Percentiles rank a stretch among this genome's conserved stretches.
Evolutionary conservation across 2,329 filamentous ascomycete species (phyloP).

Genomic region (Ascochyta viciae-villosae): DNA sequence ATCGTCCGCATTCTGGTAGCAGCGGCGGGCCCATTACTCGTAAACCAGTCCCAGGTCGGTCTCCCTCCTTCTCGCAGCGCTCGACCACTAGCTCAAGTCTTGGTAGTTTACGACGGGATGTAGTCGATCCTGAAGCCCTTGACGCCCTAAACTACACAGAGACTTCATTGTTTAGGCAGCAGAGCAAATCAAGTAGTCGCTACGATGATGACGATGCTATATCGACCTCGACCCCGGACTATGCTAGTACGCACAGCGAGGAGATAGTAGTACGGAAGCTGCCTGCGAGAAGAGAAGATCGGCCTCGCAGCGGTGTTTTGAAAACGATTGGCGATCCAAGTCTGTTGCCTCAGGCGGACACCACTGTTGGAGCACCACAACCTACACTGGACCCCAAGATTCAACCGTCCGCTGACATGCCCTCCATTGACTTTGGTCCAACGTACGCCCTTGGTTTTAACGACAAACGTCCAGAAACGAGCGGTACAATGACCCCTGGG

Average conservation of each 20-base stretch:
- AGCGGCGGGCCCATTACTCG: conserved; percentile 39
- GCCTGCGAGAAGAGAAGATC: conserved; percentile 64
- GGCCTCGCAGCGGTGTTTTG: conserved; percentile 78
- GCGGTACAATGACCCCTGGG: conserved; percentile 56
- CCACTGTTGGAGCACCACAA: conserved; percentile 7
- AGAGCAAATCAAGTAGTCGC: conserved; percentile 57
- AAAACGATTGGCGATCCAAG: conserved; percentile 73
- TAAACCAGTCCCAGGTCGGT: conserved; percentile 54
- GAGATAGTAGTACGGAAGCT: conserved; percentile 48
- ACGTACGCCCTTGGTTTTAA: conserved; percentile 73
- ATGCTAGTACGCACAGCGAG: conserved; percentile 69
- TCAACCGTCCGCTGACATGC: conserved; percentile 62
- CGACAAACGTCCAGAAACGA: conserved; percentile 62
- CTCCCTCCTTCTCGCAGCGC: conserved; percentile 45
- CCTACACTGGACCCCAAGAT: conserved; percentile 5
- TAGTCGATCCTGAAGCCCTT: conserved; percentile 56
- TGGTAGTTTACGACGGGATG: conserved; percentile 52
- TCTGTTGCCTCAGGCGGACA: conserved; percentile 50
- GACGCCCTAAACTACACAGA: conserved; percentile 46
- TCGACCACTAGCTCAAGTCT: conserved; percentile 53
- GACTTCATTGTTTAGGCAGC: conserved; percentile 37
- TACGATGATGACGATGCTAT: conserved; percentile 71
- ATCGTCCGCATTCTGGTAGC: conserved; percentile 36
- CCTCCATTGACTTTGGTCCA: conserved; percentile 83
- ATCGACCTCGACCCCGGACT: conserved; percentile 75